Evolutionary conservation across 768 basidiomycete genomes (phyloP).

Genomic region (Suillus subalutaceus): DNA sequence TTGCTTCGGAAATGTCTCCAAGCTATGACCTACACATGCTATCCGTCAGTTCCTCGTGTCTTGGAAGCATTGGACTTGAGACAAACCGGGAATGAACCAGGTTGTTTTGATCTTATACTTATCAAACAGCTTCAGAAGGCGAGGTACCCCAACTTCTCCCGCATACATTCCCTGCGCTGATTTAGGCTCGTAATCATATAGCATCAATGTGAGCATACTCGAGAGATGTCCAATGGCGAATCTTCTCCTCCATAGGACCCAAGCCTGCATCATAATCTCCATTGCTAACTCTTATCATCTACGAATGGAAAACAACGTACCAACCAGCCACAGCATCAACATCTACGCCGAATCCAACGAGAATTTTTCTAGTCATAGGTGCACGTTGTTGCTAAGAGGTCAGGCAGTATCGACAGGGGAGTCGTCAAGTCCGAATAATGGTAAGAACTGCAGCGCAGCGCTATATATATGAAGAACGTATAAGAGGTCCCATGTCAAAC

Average conservation of each 20-base stretch:
- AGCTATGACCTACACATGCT: conserved; percentile 54
- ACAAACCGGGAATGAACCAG: conserved; percentile 71
- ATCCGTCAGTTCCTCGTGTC: background rate
- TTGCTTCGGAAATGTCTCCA: conserved; percentile 75
- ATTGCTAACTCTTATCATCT: background rate
- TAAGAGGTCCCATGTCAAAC: background rate
- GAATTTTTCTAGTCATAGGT: conserved; percentile 50
- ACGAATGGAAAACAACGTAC: conserved; percentile 29
- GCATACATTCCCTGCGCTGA: conserved; percentile 61
- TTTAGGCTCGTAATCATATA: background rate
- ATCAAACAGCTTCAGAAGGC: conserved; percentile 66
- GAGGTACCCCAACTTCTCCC: conserved; percentile 68
- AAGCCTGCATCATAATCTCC: conserved; percentile 42
- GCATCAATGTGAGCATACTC: conserved; percentile 35
- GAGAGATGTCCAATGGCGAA: conserved; percentile 68
- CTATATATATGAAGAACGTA: conserved; percentile 2
- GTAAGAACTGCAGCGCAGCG: background rate
- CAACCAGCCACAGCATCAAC: conserved; percentile 76
- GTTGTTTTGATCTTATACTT: conserved; percentile 68
- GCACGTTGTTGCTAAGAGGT: background rate
- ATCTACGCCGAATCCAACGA: conserved; percentile 67
- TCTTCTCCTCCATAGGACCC: conserved; percentile 78
- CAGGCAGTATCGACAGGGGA: background rate
- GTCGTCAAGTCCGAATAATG: background rate
- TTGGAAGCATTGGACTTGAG: background rate